phyloP scores from a whole-genome alignment of 495 filamentous ascomycete genomes.

The Podospora anserina region DNA sequence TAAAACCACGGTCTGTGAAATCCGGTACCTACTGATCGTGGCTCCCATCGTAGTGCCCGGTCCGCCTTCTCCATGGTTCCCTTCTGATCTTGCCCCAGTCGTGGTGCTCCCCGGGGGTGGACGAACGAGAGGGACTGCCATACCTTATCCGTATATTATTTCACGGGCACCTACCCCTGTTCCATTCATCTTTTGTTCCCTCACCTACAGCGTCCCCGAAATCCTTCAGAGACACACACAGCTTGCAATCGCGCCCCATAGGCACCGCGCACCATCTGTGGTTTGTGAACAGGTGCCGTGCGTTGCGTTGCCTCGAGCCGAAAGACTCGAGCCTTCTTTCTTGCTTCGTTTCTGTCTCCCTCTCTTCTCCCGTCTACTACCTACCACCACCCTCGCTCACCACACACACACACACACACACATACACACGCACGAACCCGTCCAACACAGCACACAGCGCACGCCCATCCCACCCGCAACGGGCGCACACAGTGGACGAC shows the following conservation, averaged over 20 bases:
- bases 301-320: neutral
- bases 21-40: too few relatives aligned
- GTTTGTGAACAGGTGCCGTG: neutral
- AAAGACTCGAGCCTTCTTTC: neutral
- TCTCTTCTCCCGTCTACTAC: neutral
- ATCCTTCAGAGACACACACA: neutral
- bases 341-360: neutral
- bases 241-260: neutral
- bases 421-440: neutral
- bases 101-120: too few relatives aligned
- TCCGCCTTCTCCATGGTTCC: too few relatives aligned
- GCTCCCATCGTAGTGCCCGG: too few relatives aligned
- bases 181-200: too few relatives aligned
- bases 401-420: neutral
- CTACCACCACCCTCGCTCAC: neutral
- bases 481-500: neutral
- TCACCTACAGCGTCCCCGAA: neutral
- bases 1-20: too few relatives aligned
- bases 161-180: too few relatives aligned
- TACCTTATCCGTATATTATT: neutral
- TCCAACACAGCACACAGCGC: neutral
- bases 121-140: too few relatives aligned
- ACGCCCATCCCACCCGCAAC: neutral
- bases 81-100: too few relatives aligned
- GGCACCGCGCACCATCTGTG: neutral